Percentiles rank a stretch among this genome's conserved stretches.
phyloP scores from a whole-genome alignment of 108 stramenopile species.

The Seminavis robusta region DNA sequence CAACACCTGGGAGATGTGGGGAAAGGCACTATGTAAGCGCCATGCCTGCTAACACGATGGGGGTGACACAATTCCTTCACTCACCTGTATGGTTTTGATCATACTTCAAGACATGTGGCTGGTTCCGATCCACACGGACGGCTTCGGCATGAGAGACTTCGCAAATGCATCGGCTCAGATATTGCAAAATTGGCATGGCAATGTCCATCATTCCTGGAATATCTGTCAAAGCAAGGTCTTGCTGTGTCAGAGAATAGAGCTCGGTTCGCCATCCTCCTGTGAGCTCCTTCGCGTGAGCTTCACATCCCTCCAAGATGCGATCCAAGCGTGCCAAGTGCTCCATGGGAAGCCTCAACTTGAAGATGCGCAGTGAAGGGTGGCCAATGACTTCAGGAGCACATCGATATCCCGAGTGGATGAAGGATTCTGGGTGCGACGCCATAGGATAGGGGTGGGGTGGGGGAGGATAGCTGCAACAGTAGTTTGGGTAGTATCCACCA shows the following conservation, averaged over 20 bases:
- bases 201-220: conserved; percentile 48
- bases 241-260: conserved; percentile 73
- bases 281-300: conserved; percentile 34
- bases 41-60: background rate
- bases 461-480: too few relatives aligned
- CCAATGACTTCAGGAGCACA: conserved; percentile 60
- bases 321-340: conserved; percentile 41
- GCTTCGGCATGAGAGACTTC: conserved; percentile 29
- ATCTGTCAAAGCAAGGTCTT: conserved; percentile 64
- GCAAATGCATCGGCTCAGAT: conserved; percentile 31
- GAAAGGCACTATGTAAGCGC: background rate
- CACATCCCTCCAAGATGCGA: conserved; percentile 48
- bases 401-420: too few relatives aligned
- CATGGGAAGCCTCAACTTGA: conserved; percentile 49
- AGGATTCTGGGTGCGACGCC: too few relatives aligned
- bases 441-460: too few relatives aligned
- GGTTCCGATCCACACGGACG: conserved; percentile 61
- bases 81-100: background rate
- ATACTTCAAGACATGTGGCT: conserved; percentile 81
- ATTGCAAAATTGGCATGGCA: conserved; percentile 47
- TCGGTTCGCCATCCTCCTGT: conserved; percentile 62
- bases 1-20: conserved; percentile 23
- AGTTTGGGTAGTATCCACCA: too few relatives aligned
- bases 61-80: background rate
- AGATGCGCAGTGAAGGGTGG: conserved; percentile 48